phyloP scores from a whole-genome alignment of 1,139 yeast species.

The Candida gigantensis region DNA sequence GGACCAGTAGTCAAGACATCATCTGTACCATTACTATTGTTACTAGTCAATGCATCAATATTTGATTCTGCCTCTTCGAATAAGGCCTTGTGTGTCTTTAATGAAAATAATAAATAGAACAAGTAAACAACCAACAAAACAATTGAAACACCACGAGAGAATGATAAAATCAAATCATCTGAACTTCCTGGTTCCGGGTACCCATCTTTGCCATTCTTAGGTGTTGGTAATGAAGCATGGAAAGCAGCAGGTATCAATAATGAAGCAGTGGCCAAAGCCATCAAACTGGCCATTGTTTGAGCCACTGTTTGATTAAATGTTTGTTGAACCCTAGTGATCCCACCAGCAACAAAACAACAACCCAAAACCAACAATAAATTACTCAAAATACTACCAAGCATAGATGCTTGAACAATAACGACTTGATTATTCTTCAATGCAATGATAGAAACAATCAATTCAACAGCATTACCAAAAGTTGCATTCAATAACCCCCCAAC shows the following conservation, averaged over 20 bases:
- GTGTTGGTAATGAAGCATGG: constrained; percentile 72
- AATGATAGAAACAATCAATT: constrained; percentile 87
- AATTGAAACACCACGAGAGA: constrained; percentile 86
- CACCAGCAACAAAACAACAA: constrained; percentile 94
- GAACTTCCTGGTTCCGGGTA: constrained; percentile 44
- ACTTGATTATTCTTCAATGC: constrained; percentile 86
- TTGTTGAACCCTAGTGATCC: constrained; percentile 82
- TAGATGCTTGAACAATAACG: constrained; percentile 92
- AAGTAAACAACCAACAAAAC: constrained; percentile 77
- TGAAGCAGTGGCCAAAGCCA: constrained; percentile 89
- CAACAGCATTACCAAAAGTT: constrained; percentile 93
- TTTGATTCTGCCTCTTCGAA: constrained; percentile 32
- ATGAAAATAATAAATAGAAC: constrained; percentile 80
- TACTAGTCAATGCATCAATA: constrained; percentile 20
- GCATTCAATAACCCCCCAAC: constrained; percentile 93
- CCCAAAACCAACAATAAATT: constrained; percentile 88
- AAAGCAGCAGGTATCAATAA: constrained; percentile 94
- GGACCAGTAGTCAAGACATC: constrained; percentile 25
- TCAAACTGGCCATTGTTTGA: constrained; percentile 91
- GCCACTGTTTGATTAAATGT: constrained; percentile 94
- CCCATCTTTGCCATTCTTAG: constrained; percentile 35
- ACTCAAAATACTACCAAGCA: constrained; percentile 91
- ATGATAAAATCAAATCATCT: constrained; percentile 59
- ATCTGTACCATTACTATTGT: constrained; percentile 5
- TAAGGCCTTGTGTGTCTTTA: constrained; percentile 74